Evolutionary conservation across 805 yeast species (phyloP).

Genomic region (Kazachstania africana): DNA sequence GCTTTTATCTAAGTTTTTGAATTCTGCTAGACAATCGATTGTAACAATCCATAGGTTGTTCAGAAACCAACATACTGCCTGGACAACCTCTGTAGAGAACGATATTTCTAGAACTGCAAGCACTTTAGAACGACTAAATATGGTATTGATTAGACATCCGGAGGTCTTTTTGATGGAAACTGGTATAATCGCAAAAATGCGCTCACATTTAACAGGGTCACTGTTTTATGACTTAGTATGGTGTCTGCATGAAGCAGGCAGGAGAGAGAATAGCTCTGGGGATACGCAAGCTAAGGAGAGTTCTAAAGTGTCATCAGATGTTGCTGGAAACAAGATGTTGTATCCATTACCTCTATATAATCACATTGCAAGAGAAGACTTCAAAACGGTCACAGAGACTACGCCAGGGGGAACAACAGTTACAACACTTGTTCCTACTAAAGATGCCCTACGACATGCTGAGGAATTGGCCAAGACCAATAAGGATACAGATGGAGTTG

Average conservation of each 20-base stretch:
- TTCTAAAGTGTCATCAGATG: conserved; percentile 6
- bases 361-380: conserved; percentile 82
- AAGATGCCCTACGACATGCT: conserved; percentile 45
- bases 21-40: conserved; percentile 83
- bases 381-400: conserved; percentile 71
- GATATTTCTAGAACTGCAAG: conserved; percentile 88
- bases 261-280: conserved; percentile 38
- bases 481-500: conserved; percentile 12
- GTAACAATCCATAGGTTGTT: conserved; percentile 84
- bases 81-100: conserved; percentile 75
- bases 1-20: conserved; percentile 54
- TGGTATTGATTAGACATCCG: conserved; percentile 78
- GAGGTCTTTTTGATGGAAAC: conserved; percentile 61
- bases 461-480: conserved; percentile 17
- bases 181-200: conserved; percentile 76
- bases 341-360: conserved; percentile 82
- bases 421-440: conserved; percentile 81
- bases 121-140: conserved; percentile 77
- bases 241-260: conserved; percentile 88
- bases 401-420: conserved; percentile 89
- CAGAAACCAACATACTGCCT: conserved; percentile 79
- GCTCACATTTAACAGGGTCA: conserved; percentile 87
- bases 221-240: conserved; percentile 84
- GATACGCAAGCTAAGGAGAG: conserved; percentile 19
- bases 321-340: conserved; percentile 29